phyloP scores from a whole-genome alignment of 495 filamentous ascomycete species.

The Podospora anserina region DNA sequence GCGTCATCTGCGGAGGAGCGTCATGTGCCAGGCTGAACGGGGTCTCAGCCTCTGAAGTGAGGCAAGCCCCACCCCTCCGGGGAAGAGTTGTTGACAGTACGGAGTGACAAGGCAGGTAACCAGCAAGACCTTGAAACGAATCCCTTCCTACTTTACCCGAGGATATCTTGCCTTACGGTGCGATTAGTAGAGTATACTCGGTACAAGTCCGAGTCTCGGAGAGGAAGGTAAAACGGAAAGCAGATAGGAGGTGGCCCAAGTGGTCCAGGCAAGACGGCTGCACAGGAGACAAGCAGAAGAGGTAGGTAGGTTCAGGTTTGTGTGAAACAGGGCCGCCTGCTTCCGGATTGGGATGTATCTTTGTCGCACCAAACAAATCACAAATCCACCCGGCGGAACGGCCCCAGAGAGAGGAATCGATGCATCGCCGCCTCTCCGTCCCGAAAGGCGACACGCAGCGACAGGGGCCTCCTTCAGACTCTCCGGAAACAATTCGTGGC shows the following conservation, averaged over 20 bases:
- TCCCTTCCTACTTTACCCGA: constrained; percentile 18
- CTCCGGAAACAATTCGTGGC: constrained; percentile 42
- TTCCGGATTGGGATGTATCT: constrained; percentile 8
- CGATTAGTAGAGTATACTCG: too few relatives aligned
- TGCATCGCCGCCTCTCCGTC: background rate
- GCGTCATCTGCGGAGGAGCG: constrained; percentile 6
- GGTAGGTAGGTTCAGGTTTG: too few relatives aligned
- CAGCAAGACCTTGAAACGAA: background rate
- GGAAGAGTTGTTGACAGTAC: too few relatives aligned
- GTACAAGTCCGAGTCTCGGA: background rate
- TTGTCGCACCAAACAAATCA: background rate
- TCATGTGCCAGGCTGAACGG: constrained; percentile 20
- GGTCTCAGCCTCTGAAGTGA: constrained; percentile 13
- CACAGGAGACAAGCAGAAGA: background rate
- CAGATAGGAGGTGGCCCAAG: background rate
- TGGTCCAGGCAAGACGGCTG: background rate
- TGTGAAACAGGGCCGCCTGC: background rate
- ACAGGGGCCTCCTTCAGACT: constrained; percentile 21
- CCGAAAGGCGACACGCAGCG: constrained; percentile 11
- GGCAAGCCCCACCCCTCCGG: background rate
- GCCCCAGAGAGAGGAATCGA: background rate
- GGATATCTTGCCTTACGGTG: background rate
- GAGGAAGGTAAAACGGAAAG: background rate
- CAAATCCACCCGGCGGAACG: background rate
- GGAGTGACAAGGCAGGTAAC: too few relatives aligned